These are phyloP conservation scores for Ceratobasidium sp. DNA, from an alignment of 1,284 basidiomycete species.

Conservation along the genomic window DNA sequence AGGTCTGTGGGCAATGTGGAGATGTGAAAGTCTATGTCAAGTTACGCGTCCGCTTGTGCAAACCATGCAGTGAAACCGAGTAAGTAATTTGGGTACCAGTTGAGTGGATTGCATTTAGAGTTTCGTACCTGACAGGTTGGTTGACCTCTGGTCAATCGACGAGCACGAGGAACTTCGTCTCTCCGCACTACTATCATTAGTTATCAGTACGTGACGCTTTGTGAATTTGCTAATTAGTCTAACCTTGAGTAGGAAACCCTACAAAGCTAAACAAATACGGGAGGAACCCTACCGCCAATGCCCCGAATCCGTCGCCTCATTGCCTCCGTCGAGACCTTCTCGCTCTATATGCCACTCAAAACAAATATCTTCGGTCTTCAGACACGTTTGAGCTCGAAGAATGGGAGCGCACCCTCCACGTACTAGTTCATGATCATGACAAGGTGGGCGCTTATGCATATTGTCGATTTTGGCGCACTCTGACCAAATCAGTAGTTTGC, in stretches of 20 bases:
- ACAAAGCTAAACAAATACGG: background rate
- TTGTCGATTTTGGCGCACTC: background rate
- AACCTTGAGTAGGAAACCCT: background rate
- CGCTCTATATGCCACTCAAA: background rate
- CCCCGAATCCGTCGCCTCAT: background rate
- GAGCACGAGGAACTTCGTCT: background rate
- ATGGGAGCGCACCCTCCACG: background rate
- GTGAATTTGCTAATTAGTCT: too few relatives aligned
- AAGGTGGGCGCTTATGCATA: background rate
- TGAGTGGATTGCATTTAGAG: background rate
- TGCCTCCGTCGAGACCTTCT: background rate
- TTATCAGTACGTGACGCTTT: background rate
- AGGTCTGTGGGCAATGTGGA: background rate
- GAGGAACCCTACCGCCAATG: background rate
- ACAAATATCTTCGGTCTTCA: background rate
- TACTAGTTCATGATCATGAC: background rate
- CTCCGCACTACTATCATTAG: background rate
- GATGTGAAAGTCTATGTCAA: background rate
- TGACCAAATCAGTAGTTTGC: background rate
- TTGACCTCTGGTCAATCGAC: background rate
- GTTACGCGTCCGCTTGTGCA: slow-evolving; percentile 6
- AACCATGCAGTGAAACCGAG: background rate
- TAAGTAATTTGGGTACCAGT: background rate
- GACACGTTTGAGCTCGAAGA: background rate
- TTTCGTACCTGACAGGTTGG: background rate